These are phyloP conservation scores for Tothia fuscella DNA, from an alignment of 2,329 filamentous ascomycete genomes.

Conservation along the genomic window DNA sequence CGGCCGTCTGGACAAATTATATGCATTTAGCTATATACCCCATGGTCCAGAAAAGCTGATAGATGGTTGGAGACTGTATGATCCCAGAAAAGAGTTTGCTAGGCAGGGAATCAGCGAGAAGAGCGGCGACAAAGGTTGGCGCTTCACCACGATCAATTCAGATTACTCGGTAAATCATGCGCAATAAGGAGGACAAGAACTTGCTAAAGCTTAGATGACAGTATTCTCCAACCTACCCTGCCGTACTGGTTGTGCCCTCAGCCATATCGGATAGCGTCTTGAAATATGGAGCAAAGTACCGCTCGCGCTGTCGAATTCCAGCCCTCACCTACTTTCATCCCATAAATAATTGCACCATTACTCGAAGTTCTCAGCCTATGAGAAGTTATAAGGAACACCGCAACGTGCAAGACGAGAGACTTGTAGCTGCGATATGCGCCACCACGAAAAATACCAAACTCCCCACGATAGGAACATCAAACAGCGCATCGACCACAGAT, in stretches of 20 bases:
- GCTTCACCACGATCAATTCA: conserved; percentile 77
- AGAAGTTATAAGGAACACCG: conserved; percentile 78
- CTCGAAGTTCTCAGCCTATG: conserved; percentile 82
- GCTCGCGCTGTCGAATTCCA: conserved; percentile 80
- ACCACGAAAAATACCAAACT: conserved; percentile 38
- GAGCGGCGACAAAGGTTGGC: conserved; percentile 69
- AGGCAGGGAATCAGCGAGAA: conserved; percentile 80
- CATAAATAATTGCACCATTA: conserved; percentile 93
- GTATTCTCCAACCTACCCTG: conserved; percentile 90
- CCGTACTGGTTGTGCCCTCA: conserved; percentile 70
- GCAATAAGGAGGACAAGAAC: not conserved
- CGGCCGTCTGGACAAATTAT: conserved; percentile 73
- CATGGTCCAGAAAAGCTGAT: conserved; percentile 60
- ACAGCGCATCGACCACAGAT: conserved; percentile 2
- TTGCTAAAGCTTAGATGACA: conserved; percentile 12
- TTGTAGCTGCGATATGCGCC: conserved; percentile 85
- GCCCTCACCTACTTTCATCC: conserved; percentile 90
- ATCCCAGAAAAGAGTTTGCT: conserved; percentile 72
- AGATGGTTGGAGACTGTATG: conserved; percentile 75
- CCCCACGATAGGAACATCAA: conserved; percentile 1
- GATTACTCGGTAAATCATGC: conserved; percentile 53
- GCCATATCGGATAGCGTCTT: conserved; percentile 94
- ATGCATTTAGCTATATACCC: conserved; percentile 78
- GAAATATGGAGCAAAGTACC: conserved; percentile 82
- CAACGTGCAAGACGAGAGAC: conserved; percentile 89